phyloP scores from a whole-genome alignment of 2,329 filamentous ascomycete genomes.

The Neopestalotiopsis clavispora region DNA sequence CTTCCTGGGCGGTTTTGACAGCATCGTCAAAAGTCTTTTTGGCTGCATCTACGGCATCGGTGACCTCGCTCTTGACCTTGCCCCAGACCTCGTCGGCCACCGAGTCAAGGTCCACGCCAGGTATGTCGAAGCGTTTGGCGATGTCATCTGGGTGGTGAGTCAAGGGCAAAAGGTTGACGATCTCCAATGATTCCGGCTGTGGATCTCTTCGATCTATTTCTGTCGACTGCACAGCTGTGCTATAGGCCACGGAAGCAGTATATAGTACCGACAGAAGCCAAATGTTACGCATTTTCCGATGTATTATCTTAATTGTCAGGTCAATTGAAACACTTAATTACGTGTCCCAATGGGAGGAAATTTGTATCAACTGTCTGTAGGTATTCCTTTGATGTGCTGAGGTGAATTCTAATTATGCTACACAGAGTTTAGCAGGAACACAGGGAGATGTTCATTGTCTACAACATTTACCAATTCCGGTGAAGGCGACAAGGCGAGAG shows the following conservation, averaged over 20 bases:
- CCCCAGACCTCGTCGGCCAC: not conserved
- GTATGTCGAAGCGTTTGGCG: conserved; percentile 1
- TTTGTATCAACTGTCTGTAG: not conserved
- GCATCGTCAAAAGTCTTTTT: not conserved
- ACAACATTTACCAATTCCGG: not conserved
- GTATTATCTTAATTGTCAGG: not conserved
- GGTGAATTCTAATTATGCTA: not conserved
- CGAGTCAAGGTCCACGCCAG: conserved; percentile 3
- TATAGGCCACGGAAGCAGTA: not conserved
- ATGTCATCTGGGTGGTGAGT: not conserved
- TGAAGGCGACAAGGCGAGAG: not conserved
- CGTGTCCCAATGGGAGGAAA: not conserved
- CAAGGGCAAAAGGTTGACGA: not conserved
- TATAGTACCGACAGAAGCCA: not conserved
- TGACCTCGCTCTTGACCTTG: conserved; percentile 6
- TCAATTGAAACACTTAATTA: not conserved
- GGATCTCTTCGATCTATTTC: not conserved
- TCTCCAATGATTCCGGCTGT: not conserved
- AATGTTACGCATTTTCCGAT: not conserved
- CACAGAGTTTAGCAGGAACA: not conserved
- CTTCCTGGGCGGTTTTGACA: not conserved
- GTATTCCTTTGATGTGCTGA: not conserved
- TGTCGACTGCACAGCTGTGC: not conserved
- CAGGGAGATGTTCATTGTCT: not conserved
- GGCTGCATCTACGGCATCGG: not conserved